phyloP scores from a whole-genome alignment of 2,329 filamentous ascomycete species.

The Ilyonectria destructans region DNA sequence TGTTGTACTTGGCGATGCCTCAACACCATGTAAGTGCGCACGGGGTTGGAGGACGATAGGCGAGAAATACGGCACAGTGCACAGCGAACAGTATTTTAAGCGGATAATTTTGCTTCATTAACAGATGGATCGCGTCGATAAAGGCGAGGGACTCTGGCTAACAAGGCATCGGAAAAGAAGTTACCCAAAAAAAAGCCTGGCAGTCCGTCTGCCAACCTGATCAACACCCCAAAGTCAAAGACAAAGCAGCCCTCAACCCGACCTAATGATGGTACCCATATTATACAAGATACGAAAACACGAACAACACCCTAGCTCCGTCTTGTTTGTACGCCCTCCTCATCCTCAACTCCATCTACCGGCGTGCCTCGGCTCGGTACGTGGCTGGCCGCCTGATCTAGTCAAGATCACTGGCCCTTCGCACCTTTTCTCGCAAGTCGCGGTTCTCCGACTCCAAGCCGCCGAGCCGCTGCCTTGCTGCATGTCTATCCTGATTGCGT shows the following conservation, averaged over 20 bases:
- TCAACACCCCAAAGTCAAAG: slow-evolving; percentile 33
- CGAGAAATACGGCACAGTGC: neutral
- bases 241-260: slow-evolving; percentile 31
- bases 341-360: slow-evolving; percentile 33
- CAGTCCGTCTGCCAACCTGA: slow-evolving; percentile 24
- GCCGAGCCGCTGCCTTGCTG: slow-evolving; percentile 85
- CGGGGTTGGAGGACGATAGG: neutral
- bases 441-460: slow-evolving; percentile 83
- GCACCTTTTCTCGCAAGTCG: slow-evolving; percentile 77
- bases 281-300: slow-evolving; percentile 44
- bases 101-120: slow-evolving; percentile 5
- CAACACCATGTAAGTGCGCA: neutral
- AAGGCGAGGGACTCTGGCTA: neutral
- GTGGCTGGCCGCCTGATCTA: slow-evolving; percentile 33
- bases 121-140: neutral
- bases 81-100: neutral
- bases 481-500: slow-evolving; percentile 85
- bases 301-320: slow-evolving; percentile 47
- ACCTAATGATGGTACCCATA: slow-evolving; percentile 39
- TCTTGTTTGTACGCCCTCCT: slow-evolving; percentile 34
- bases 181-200: slow-evolving; percentile 30
- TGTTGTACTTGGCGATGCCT: neutral
- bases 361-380: slow-evolving; percentile 21
- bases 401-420: slow-evolving; percentile 51
- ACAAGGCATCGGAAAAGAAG: slow-evolving; percentile 20